Conservation (phyloP, 2,329 filamentous ascomycete species). For the Botrytis sinoallii region DNA sequence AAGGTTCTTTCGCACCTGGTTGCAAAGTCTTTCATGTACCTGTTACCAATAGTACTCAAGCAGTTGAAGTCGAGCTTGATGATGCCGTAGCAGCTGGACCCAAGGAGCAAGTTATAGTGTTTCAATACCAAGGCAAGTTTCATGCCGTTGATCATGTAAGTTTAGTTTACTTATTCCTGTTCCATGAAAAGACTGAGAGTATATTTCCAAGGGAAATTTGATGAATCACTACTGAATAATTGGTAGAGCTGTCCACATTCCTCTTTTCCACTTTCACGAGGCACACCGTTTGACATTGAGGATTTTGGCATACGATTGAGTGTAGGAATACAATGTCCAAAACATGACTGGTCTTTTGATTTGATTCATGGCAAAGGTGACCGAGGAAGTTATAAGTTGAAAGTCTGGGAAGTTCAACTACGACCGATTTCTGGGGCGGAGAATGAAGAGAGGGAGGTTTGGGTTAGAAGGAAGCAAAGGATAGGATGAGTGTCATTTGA, state of each 20-base stretch:
- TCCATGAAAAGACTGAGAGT: not conserved
- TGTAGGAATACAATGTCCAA: slow-evolving; percentile 62
- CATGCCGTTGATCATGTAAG: slow-evolving; percentile 67
- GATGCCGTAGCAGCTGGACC: slow-evolving; percentile 39
- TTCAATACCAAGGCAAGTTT: slow-evolving; percentile 59
- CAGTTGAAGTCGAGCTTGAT: slow-evolving; percentile 37
- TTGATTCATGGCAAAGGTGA: slow-evolving; percentile 61
- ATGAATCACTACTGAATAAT: not conserved
- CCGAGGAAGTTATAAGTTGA: slow-evolving; percentile 58
- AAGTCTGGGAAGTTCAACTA: slow-evolving; percentile 62
- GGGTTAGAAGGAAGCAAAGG: slow-evolving; percentile 28
- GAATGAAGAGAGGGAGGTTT: slow-evolving; percentile 24
- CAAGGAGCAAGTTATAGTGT: slow-evolving; percentile 62
- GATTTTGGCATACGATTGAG: slow-evolving; percentile 65
- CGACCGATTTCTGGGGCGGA: slow-evolving; percentile 34
- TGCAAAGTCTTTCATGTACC: slow-evolving; percentile 59
- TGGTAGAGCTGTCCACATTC: slow-evolving; percentile 63
- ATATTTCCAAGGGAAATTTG: not conserved
- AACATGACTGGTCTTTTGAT: slow-evolving; percentile 71
- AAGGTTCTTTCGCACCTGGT: slow-evolving; percentile 44
- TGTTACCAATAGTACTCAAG: slow-evolving; percentile 40
- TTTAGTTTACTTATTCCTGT: slow-evolving; percentile 22
- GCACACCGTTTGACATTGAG: slow-evolving; percentile 66
- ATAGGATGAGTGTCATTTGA: slow-evolving; percentile 25
- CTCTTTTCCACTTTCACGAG: slow-evolving; percentile 62